Evolutionary conservation across 306 rosid species (phyloP), one percentile per base, ranked within the genome.

Genomic region (Citrullus mucosospermus): DNA sequence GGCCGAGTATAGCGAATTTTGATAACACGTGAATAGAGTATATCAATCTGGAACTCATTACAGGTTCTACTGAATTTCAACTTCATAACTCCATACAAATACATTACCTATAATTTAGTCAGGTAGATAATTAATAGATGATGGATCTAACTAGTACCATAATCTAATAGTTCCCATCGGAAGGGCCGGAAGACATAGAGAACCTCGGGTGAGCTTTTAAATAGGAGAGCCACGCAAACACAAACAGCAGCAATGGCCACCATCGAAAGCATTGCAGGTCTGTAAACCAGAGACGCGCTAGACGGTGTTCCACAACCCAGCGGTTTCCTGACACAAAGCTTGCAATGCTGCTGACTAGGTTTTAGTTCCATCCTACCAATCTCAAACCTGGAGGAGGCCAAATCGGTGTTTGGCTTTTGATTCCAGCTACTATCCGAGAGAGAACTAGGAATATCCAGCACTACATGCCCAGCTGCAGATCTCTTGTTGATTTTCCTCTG

Each of bases 141-240:
- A 77, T n/a, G 43, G 67, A 41, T 80, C 83, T 85, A 93, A 69
- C 87, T 86, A 16, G 92, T 25, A 6, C 97, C 98, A n/a, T 87
- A 93, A 53, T 85, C 76, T 86, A 93, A 62, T 56, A 83, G 65
- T 78, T 91, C 98, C 98, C 97, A 93, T 48, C 75, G 87, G 91
- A 93, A 93, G 54, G 97, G 97, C 59, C 78, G 88, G 88, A 91
- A 89, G 18, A 86, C 89, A 17, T 82, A 88, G 16, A 80, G 68
- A 70, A 91, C 97, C 82, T 85, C 85, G 1, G 98, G 97, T 16
- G 90, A 90, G 85, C 97, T 91, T 80, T 93, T 91, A 80, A 93
- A 91, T 76, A 93, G 93, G 80, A 93, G 85, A 16, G 98, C 98
- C 76, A 87, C 98, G 46, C 97, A 93, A 13, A 91, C 97, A 80